phyloP scores from a whole-genome alignment of 2,329 filamentous ascomycete genomes.

The Blumeria hordei region DNA sequence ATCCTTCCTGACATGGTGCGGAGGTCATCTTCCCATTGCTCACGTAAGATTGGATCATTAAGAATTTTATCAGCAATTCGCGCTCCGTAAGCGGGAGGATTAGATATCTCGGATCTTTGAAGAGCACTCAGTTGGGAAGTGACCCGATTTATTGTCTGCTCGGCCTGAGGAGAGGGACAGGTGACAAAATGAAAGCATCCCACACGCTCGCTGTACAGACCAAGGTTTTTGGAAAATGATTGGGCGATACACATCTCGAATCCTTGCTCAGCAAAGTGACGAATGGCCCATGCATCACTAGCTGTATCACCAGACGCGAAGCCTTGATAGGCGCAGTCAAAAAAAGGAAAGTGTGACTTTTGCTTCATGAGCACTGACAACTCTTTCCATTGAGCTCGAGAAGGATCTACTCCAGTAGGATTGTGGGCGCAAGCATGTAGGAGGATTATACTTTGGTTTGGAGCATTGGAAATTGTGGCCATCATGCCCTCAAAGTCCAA shows the following conservation, averaged over 20 bases:
- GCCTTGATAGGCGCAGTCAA: constrained; percentile 93
- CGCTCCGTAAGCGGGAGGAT: constrained; percentile 84
- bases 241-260: constrained; percentile 76
- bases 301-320: constrained; percentile 81
- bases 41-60: constrained; percentile 60
- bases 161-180: constrained; percentile 40
- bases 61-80: constrained; percentile 66
- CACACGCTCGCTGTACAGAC: constrained; percentile 85
- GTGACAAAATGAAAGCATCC: constrained; percentile 92
- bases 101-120: constrained; percentile 92
- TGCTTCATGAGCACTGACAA: constrained; percentile 53
- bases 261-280: constrained; percentile 79
- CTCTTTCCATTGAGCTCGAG: constrained; percentile 80
- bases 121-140: constrained; percentile 78
- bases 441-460: constrained; percentile 62
- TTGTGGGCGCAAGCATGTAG: constrained; percentile 95
- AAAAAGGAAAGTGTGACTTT: constrained; percentile 87
- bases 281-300: constrained; percentile 74
- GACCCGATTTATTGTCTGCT: constrained; percentile 35
- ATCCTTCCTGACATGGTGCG: constrained; percentile 89
- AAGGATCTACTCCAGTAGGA: constrained; percentile 89
- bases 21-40: constrained; percentile 75
- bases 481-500: constrained; percentile 86
- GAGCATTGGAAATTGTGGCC: constrained; percentile 40
- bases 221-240: constrained; percentile 96